Evolutionary conservation across 768 basidiomycete species (phyloP), one percentile per base, ranked within the genome.

Genomic region (Crepidotus variabilis): DNA sequence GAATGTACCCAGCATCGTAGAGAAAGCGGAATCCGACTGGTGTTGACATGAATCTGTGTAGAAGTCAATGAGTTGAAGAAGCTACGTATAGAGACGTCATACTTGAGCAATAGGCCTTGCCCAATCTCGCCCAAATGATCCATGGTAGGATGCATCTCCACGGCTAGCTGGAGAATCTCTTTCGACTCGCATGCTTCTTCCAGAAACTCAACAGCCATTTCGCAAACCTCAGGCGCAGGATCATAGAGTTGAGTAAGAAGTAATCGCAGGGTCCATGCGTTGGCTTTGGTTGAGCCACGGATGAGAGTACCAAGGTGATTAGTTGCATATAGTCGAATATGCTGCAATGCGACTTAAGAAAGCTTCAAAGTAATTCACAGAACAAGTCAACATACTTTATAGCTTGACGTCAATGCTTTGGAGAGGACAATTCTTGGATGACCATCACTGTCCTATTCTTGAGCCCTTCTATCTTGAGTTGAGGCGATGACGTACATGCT

Each of bases 181-280:
- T 86, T 83, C 10, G 85, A 80, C 64, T 94, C 88, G 63, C 96
- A 98, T 1, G 88, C 92, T 63, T 92, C 91, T 67, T 97, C 89
- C 6, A 99, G 79, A 65, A 88, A 90, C 57, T 86, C 85, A 16
- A 97, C 91, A 6, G 97, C 94, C 59, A 92, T 78, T 72, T 94
- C 88, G 65, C 92, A 90, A 1, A 99, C 94, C 68, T 95, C 92
- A 18, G 87, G 77, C 0, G 88, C 83, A 6, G 94, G 91, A 65
- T 99, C 97, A 69, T 98, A 99, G 10, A 98, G 76, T 69, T 99
- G 97, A 0, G 96, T 98, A 18, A 98, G 79, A 33, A 99, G 85
- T 9, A 98, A 81, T 6, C 91, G 85, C 45, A 98, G 76, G 13
- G 87, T 92, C 97, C 96, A 99, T 1, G 88, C 82, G 62, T 89